Conservation (phyloP, 2,329 filamentous ascomycete genomes). For the Xylariales sp. region DNA sequence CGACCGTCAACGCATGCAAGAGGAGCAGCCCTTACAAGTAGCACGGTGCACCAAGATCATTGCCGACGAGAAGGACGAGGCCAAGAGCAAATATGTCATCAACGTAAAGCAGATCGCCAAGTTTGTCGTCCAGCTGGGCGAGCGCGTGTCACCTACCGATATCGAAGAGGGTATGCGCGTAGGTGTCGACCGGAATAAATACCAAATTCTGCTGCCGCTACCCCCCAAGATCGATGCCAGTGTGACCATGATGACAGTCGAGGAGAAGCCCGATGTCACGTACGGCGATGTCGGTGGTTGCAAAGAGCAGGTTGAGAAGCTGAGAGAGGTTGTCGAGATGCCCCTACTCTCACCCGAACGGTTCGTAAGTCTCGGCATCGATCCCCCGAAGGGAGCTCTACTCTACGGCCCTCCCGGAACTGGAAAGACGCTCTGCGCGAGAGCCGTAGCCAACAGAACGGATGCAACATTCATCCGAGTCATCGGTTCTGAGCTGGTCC, state of each 20-base stretch:
- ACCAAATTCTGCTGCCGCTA: slow-evolving; percentile 93
- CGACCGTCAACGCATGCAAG: slow-evolving; percentile 95
- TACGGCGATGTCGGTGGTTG: slow-evolving; percentile 98
- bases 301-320: slow-evolving; percentile 99
- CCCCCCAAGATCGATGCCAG: slow-evolving; percentile 98
- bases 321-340: slow-evolving; percentile 98
- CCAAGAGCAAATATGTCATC: slow-evolving; percentile 99
- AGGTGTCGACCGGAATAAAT: slow-evolving; percentile 97
- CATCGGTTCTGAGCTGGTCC: slow-evolving; percentile 94
- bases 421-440: slow-evolving; percentile 96
- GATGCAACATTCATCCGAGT: slow-evolving; percentile 98
- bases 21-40: slow-evolving; percentile 96
- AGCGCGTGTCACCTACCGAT: slow-evolving; percentile 95
- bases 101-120: slow-evolving; percentile 99
- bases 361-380: slow-evolving; percentile 98
- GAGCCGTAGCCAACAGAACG: slow-evolving; percentile 95
- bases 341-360: slow-evolving; percentile 92
- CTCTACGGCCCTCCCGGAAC: slow-evolving; percentile 96
- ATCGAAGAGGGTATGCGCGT: slow-evolving; percentile 99
- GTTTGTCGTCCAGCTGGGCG: slow-evolving; percentile 96
- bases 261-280: slow-evolving; percentile 98
- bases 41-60: slow-evolving; percentile 99
- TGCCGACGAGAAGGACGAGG: slow-evolving; percentile 87
- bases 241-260: slow-evolving; percentile 99
- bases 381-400: slow-evolving; percentile 94